Base-by-base conservation (phyloP, 2,329 filamentous ascomycete genomes). In the Pestalotiopsis sp. region DNA sequence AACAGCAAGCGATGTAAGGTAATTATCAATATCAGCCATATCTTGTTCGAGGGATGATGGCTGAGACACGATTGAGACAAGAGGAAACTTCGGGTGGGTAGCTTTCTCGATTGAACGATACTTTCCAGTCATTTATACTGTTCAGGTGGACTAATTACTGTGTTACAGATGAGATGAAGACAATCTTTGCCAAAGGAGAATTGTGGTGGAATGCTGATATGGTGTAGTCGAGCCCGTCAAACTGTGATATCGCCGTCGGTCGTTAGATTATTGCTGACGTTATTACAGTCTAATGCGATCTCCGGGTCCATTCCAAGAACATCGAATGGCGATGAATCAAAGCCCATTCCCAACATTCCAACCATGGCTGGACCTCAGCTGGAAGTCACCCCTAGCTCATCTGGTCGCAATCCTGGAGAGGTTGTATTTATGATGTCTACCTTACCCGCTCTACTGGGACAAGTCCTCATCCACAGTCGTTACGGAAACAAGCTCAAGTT, bases 281-380 rank as follows among this genome's bases (percentile, higher is more conserved):
- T 52, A 52, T 52, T 52, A n/a, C 45, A 52, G 17, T 9, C 64
- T 58, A 65, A 56, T 38, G 61, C 27, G 68, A 68, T 71, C 66
- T 68, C 65, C 67, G 4, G 12, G 41, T 6, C 59, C 74, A 74
- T 75, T 74, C 73, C 73, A 72, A 66, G 61, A 66, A 61, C 58
- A 69, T 68, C 56, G 45, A 27, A 66, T 67, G 67, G 63, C 45
- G 61, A 70, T 71, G 64, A 59, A 70, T 60, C 65, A 70, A 58
- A 71, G 66, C 65, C 67, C 70, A 68, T 56, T 59, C 49, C 52
- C 64, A 59, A 38, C 61, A 60, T 52, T 52, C 45, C 45, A 52
- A 52, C 17, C 45, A 52, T 52, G 45, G 45, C 45, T 9, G 31
- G 31, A 31, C 6, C 31, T 31, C 31, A 31, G 31, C 11, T 52